Percentiles rank a stretch among this genome's conserved stretches.
Conservation (phyloP, 176 grass and related monocot genomes). For the Oropetium thomaeum region DNA sequence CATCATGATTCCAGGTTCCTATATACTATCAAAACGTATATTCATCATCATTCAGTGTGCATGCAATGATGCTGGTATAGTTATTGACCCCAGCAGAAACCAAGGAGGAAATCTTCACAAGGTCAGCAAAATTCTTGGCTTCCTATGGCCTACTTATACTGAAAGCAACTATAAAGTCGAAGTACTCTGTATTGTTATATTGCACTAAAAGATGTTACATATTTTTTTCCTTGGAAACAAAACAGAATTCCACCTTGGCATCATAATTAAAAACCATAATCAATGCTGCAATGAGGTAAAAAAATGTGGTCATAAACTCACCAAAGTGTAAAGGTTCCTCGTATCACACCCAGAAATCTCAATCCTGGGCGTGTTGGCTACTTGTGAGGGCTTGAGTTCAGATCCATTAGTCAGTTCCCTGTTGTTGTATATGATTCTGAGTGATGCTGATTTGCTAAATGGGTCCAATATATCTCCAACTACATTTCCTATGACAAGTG, state of each 20-base stretch:
- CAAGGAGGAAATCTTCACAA: slow-evolving; percentile 7
- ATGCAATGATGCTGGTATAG: slow-evolving; percentile 32
- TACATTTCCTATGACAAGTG: slow-evolving; percentile 81
- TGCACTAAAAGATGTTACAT: background rate
- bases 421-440: slow-evolving; percentile 70
- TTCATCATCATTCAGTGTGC: background rate
- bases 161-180: slow-evolving; percentile 13
- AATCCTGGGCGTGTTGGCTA: slow-evolving; percentile 56
- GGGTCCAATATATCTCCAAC: slow-evolving; percentile 89
- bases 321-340: slow-evolving; percentile 85
- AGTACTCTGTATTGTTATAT: slow-evolving; percentile 15
- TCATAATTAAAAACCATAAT: slow-evolving; percentile 16
- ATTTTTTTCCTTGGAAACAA: background rate
- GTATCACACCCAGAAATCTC: slow-evolving; percentile 65
- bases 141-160: slow-evolving; percentile 12
- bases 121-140: slow-evolving; percentile 22
- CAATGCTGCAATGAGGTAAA: slow-evolving; percentile 17
- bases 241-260: background rate
- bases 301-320: slow-evolving; percentile 52
- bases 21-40: background rate
- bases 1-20: slow-evolving; percentile 24
- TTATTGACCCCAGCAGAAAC: slow-evolving; percentile 33
- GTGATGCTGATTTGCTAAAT: slow-evolving; percentile 69
- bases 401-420: slow-evolving; percentile 88
- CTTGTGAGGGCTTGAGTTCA: slow-evolving; percentile 86